phyloP scores from a whole-genome alignment of 2,329 filamentous ascomycete genomes.

The Blastomyces emzantsi region DNA sequence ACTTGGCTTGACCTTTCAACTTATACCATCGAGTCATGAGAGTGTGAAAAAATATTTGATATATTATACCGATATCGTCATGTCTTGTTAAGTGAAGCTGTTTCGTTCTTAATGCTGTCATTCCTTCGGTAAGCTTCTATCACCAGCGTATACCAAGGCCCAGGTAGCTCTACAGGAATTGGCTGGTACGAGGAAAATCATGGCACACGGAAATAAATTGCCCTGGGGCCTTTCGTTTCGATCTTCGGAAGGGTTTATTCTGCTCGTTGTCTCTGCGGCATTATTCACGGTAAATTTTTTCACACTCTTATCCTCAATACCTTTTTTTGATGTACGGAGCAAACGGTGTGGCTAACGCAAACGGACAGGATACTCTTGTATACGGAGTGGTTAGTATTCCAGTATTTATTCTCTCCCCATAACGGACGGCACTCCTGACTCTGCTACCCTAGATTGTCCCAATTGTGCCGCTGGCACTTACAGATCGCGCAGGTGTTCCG shows the following conservation, averaged over 20 bases:
- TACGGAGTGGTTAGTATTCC: conserved; percentile 7
- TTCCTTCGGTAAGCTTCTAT: neutral
- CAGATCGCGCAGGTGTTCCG: neutral
- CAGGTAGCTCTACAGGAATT: neutral
- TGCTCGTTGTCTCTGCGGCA: conserved; percentile 2
- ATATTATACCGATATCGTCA: neutral
- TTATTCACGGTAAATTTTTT: conserved; percentile 4
- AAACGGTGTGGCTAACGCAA: neutral
- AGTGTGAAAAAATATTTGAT: neutral
- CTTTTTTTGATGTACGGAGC: neutral
- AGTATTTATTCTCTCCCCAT: neutral
- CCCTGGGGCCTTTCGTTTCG: conserved; percentile 7
- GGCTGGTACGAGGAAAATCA: neutral
- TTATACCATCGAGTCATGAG: neutral
- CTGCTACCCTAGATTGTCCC: conserved; percentile 3
- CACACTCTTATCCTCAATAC: neutral
- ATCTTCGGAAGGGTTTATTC: conserved; percentile 5
- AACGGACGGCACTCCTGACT: neutral
- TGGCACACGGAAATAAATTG: neutral
- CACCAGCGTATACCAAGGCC: neutral
- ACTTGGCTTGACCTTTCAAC: neutral
- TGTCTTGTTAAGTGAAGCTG: neutral
- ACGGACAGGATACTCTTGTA: conserved; percentile 6
- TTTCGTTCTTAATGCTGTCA: neutral
- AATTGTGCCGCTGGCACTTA: conserved; percentile 7